Evolutionary conservation across 177 flowering plant genomes (phyloP).

Genomic region (Vitis hybrid): DNA sequence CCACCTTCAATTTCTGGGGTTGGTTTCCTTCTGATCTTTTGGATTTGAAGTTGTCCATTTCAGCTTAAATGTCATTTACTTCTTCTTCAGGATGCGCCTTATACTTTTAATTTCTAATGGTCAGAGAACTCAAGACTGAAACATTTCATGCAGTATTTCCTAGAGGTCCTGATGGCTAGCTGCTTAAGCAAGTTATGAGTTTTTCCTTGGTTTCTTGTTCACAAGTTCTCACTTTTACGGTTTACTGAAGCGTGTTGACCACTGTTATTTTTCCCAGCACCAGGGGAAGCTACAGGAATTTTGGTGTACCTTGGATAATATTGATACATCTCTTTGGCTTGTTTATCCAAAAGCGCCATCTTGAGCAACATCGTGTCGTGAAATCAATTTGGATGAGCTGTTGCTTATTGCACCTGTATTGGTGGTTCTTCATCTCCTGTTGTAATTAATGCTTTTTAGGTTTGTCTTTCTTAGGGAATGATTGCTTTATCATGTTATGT

Average conservation of each 20-base stretch:
- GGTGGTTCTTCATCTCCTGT: background rate
- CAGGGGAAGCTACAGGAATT: constrained; percentile 70
- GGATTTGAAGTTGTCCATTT: constrained; percentile 3
- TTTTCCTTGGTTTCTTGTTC: background rate
- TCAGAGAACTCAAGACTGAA: constrained; percentile 48
- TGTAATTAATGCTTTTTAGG: background rate
- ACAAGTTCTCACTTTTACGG: background rate
- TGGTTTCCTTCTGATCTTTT: constrained; percentile 22
- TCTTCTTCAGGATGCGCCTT: constrained; percentile 67
- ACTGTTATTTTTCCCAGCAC: constrained; percentile 39
- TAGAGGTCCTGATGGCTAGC: constrained; percentile 35
- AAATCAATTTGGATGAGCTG: constrained; percentile 53
- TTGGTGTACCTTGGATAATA: constrained; percentile 69
- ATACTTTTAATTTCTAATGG: constrained; percentile 58
- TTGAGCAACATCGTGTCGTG: constrained; percentile 52
- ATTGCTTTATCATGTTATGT: constrained; percentile 46
- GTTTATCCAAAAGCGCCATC: constrained; percentile 44
- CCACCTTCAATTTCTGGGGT: constrained; percentile 72
- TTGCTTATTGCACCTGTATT: constrained; percentile 2
- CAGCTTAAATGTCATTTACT: background rate
- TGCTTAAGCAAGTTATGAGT: background rate
- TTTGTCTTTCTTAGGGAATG: constrained; percentile 42
- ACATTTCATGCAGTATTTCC: constrained; percentile 43
- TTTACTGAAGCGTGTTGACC: no score
- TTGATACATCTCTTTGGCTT: constrained; percentile 61